These are phyloP conservation scores for Chaetomidium leptoderma DNA, from an alignment of 495 filamentous ascomycete species.

Conservation along the genomic window DNA sequence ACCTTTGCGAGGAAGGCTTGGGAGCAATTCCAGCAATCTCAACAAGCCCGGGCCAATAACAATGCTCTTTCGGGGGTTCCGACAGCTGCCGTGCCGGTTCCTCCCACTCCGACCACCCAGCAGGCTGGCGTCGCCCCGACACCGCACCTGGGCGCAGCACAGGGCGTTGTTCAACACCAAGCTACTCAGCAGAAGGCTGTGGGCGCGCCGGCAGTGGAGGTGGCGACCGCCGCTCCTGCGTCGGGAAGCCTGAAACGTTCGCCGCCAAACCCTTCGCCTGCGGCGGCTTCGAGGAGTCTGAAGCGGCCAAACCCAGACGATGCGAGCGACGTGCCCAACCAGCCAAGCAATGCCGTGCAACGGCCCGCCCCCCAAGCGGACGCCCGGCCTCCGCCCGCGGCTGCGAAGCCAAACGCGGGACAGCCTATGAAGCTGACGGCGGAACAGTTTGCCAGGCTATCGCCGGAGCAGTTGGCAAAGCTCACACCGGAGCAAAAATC, in stretches of 20 bases:
- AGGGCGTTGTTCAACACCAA: not conserved
- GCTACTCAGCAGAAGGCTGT: slow-evolving; percentile 6
- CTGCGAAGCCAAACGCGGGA: slow-evolving; percentile 2
- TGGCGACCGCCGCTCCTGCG: not conserved
- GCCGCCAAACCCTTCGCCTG: slow-evolving; percentile 23
- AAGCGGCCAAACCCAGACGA: slow-evolving; percentile 65
- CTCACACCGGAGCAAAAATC: slow-evolving; percentile 50
- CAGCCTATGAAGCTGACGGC: slow-evolving; percentile 15
- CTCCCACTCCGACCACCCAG: slow-evolving; percentile 7
- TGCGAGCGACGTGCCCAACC: slow-evolving; percentile 51
- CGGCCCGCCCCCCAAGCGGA: slow-evolving; percentile 23
- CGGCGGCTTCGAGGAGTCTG: slow-evolving; percentile 28
- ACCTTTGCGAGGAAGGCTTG: slow-evolving; percentile 5
- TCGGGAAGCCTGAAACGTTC: not conserved
- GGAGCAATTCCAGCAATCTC: not conserved
- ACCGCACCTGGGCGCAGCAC: not conserved
- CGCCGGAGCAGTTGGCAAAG: slow-evolving; percentile 49
- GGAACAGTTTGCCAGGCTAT: slow-evolving; percentile 53
- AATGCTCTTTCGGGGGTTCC: not conserved
- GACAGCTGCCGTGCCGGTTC: not conserved
- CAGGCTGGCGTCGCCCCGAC: not conserved
- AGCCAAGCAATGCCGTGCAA: slow-evolving; percentile 38
- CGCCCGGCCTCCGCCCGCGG: not conserved
- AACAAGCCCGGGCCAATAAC: not conserved
- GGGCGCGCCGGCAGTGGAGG: not conserved